phyloP scores from a whole-genome alignment of 192 early-diverging fungal genomes.

The Entomortierella parvispora region DNA sequence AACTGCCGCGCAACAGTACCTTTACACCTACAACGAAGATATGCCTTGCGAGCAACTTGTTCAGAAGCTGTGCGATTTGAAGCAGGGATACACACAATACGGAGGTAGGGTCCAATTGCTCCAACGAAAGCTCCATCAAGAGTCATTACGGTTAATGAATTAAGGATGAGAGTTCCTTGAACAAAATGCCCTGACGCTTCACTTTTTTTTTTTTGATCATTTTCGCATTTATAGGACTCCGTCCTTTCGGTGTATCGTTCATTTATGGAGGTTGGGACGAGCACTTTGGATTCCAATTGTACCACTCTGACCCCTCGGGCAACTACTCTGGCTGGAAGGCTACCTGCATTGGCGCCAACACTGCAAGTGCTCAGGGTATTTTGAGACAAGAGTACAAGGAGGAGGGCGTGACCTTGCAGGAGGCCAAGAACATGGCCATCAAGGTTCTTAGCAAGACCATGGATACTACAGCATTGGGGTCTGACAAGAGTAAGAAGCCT shows the following conservation, averaged over 20 bases:
- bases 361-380: conserved; percentile 88
- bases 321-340: conserved; percentile 99
- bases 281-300: conserved; percentile 94
- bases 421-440: conserved; percentile 91
- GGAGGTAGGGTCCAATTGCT: conserved; percentile 71
- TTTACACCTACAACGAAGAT: conserved; percentile 86
- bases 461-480: conserved; percentile 90
- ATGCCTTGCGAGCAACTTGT: conserved; percentile 98
- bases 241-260: conserved; percentile 99
- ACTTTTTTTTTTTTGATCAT: background rate
- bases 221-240: conserved; percentile 73
- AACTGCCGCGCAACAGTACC: conserved; percentile 87
- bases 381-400: conserved; percentile 99
- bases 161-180: too few species aligned
- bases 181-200: background rate
- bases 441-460: conserved; percentile 98
- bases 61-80: conserved; percentile 94
- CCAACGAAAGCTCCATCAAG: too few species aligned
- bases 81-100: conserved; percentile 99
- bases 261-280: conserved; percentile 95
- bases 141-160: too few species aligned
- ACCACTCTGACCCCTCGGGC: conserved; percentile 98
- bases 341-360: conserved; percentile 97
- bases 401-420: conserved; percentile 75
- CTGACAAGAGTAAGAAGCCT: conserved; percentile 84